A percentile compares a stretch with the other conserved stretches of the same genome.
Conservation (phyloP, 2,329 filamentous ascomycete genomes). For the Endothia cerciana region DNA sequence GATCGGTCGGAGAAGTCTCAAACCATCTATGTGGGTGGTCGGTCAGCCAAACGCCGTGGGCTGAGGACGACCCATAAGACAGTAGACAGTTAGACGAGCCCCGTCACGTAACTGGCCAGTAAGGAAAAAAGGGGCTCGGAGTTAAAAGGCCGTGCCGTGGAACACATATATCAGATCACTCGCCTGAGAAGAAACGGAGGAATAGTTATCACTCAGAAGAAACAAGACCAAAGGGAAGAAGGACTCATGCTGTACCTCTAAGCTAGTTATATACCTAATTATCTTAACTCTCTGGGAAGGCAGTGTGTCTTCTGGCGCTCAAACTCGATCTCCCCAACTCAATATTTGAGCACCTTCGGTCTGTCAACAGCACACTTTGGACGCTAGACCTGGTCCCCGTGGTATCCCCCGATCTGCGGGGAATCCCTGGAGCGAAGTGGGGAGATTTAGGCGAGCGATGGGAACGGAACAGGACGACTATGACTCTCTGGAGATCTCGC, state of each 20-base stretch:
- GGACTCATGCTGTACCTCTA: background rate
- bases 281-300: background rate
- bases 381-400: background rate
- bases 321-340: background rate
- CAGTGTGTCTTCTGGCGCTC: background rate
- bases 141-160: background rate
- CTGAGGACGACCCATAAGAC: background rate
- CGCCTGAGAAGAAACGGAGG: background rate
- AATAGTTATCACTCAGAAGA: background rate
- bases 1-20: background rate
- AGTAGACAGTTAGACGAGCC: background rate
- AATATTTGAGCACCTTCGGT: background rate
- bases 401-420: background rate
- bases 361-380: background rate
- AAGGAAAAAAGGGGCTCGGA: background rate
- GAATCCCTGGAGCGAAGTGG: conserved; percentile 1
- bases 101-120: background rate
- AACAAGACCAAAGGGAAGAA: background rate
- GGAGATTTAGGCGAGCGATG: background rate
- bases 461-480: background rate
- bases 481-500: background rate
- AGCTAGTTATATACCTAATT: background rate
- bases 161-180: background rate
- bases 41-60: background rate
- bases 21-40: background rate